These are phyloP conservation scores for Steccherinum ochraceum DNA, from an alignment of 768 basidiomycete species.

Conservation along the genomic window DNA sequence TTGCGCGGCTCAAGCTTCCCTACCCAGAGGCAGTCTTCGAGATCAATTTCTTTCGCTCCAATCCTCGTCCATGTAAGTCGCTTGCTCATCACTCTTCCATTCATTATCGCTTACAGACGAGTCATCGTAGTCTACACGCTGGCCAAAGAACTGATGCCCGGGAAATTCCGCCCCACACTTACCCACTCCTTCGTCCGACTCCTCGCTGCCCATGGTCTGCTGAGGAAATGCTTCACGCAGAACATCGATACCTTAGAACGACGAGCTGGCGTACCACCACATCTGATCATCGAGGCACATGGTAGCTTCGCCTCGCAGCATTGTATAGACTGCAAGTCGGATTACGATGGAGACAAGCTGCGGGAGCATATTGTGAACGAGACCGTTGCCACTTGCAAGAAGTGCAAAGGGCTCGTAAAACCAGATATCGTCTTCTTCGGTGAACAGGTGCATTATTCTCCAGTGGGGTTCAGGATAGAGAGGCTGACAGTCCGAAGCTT, in stretches of 20 bases:
- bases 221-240: conserved; percentile 82
- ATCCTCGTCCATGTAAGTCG: conserved; percentile 71
- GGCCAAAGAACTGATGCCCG: conserved; percentile 90
- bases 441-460: conserved; percentile 44
- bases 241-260: conserved; percentile 93
- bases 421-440: conserved; percentile 97
- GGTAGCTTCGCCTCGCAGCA: conserved; percentile 87
- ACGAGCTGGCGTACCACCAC: conserved; percentile 65
- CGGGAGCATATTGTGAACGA: conserved; percentile 52
- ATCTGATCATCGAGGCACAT: conserved; percentile 88
- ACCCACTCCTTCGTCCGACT: conserved; percentile 89
- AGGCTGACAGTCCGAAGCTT: too few species aligned
- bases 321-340: conserved; percentile 67
- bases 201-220: conserved; percentile 58
- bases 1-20: conserved; percentile 73
- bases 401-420: conserved; percentile 73
- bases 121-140: conserved; percentile 85
- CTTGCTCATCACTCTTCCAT: neutral
- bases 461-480: neutral
- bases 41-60: conserved; percentile 74
- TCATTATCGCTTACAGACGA: neutral
- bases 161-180: conserved; percentile 78
- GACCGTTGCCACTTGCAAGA: conserved; percentile 59
- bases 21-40: conserved; percentile 96
- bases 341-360: conserved; percentile 65